These are phyloP conservation scores for Tetracladium maxilliforme DNA, from an alignment of 2,329 filamentous ascomycete species.

Conservation along the genomic window DNA sequence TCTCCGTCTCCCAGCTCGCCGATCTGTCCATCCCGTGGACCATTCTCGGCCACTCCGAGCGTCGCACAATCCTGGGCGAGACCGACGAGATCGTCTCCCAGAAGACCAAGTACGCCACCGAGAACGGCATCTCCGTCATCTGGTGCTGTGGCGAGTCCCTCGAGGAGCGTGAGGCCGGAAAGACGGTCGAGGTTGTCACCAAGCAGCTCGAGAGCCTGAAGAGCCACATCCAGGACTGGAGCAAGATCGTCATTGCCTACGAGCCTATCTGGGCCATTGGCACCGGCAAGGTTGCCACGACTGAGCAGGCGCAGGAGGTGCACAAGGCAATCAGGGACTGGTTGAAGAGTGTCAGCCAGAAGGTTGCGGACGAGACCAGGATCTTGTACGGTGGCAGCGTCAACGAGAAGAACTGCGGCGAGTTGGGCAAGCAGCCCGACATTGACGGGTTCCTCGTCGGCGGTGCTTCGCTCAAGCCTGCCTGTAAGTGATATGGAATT, in stretches of 20 bases:
- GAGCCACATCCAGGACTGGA: slow-evolving; percentile 66
- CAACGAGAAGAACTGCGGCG: slow-evolving; percentile 94
- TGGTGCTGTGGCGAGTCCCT: slow-evolving; percentile 95
- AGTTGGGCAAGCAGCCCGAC: slow-evolving; percentile 81
- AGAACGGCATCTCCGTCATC: slow-evolving; percentile 80
- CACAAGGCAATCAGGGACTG: slow-evolving; percentile 85
- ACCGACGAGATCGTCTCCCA: slow-evolving; percentile 70
- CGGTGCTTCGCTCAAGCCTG: slow-evolving; percentile 92
- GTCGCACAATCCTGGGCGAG: slow-evolving; percentile 80
- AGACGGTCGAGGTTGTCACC: slow-evolving; percentile 78
- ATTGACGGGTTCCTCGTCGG: slow-evolving; percentile 98
- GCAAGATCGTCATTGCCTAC: slow-evolving; percentile 90
- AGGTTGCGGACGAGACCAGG: slow-evolving; percentile 71
- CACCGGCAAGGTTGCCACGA: slow-evolving; percentile 85
- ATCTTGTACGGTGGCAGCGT: slow-evolving; percentile 96
- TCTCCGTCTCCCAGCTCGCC: slow-evolving; percentile 80
- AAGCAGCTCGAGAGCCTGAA: slow-evolving; percentile 72
- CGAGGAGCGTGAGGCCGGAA: slow-evolving; percentile 74
- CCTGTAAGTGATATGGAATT: slow-evolving; percentile 44
- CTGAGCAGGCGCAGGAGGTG: slow-evolving; percentile 83
- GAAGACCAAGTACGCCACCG: slow-evolving; percentile 89
- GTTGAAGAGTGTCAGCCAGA: slow-evolving; percentile 64
- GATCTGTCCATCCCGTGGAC: slow-evolving; percentile 82
- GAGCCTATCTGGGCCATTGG: slow-evolving; percentile 97
- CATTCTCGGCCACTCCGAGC: slow-evolving; percentile 89